Conservation (phyloP, 352 stramenopile species). For the Pseudoperonospora humuli region DNA sequence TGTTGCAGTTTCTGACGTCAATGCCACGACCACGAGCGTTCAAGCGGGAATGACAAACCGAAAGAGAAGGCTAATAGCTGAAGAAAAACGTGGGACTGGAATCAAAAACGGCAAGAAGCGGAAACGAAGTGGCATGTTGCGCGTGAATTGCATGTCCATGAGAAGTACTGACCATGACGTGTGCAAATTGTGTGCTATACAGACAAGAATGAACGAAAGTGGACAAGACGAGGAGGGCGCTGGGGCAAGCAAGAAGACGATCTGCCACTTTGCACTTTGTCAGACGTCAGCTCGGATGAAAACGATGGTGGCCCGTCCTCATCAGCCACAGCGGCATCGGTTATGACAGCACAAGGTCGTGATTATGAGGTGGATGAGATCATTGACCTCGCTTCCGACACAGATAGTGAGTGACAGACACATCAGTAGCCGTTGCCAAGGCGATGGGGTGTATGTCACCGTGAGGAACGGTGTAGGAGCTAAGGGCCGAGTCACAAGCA, state of each 20-base stretch:
- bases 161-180: conserved; percentile 3
- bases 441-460: background rate
- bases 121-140: conserved; percentile 25
- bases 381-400: conserved; percentile 47
- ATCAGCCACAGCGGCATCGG: conserved; percentile 1
- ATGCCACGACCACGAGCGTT: conserved; percentile 1
- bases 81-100: conserved; percentile 10
- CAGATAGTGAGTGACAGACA: conserved; percentile 32
- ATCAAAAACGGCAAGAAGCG: conserved; percentile 20
- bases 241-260: conserved; percentile 2
- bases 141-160: background rate
- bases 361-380: conserved; percentile 15
- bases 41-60: conserved; percentile 5
- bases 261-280: conserved; percentile 23
- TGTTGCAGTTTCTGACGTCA: conserved; percentile 1
- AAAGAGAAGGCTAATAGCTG: conserved; percentile 3
- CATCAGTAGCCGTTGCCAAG: background rate
- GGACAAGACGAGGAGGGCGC: conserved; percentile 13
- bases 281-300: conserved; percentile 36
- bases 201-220: conserved; percentile 13
- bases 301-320: conserved; percentile 19
- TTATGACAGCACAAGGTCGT: conserved; percentile 9
- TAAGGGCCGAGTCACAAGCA: background rate
- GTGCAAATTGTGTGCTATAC: background rate
- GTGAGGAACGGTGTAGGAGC: background rate